phyloP scores from a whole-genome alignment of 1,284 basidiomycete genomes.

The Malassezia pachydermatis region DNA sequence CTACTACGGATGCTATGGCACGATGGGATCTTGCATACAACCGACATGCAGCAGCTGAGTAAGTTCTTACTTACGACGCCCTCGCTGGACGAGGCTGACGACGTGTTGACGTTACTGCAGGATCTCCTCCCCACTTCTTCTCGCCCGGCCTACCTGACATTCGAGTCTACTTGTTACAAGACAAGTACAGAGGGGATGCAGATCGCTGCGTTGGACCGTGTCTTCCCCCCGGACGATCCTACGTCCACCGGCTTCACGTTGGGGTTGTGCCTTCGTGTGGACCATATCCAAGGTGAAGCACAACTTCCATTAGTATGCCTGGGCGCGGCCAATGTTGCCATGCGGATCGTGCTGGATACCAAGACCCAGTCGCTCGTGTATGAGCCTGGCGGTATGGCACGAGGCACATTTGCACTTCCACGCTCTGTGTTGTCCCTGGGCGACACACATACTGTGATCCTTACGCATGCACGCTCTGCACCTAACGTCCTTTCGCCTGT shows the following conservation, averaged over 20 bases:
- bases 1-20: slow-evolving; percentile 3
- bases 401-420: slow-evolving; percentile 6
- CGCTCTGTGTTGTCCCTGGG: slow-evolving; percentile 14
- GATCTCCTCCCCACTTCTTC: slow-evolving; percentile 20
- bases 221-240: slow-evolving; percentile 25
- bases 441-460: slow-evolving; percentile 25
- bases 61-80: slow-evolving; percentile 8
- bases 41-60: slow-evolving; percentile 23
- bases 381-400: slow-evolving; percentile 1
- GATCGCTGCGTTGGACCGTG: slow-evolving; percentile 25
- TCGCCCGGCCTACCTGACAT: slow-evolving; percentile 24
- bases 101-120: slow-evolving; percentile 24
- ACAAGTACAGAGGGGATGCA: slow-evolving; percentile 17
- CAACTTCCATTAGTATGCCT: slow-evolving; percentile 19
- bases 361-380: slow-evolving; percentile 27
- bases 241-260: slow-evolving; percentile 28
- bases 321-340: slow-evolving; percentile 25
- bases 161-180: slow-evolving; percentile 16
- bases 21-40: slow-evolving; percentile 20
- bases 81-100: neutral
- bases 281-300: neutral
- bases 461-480: slow-evolving; percentile 27
- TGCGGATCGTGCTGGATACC: slow-evolving; percentile 26
- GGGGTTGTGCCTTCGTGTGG: slow-evolving; percentile 3
- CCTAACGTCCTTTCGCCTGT: slow-evolving; percentile 23